A percentile compares a stretch with the other conserved stretches of the same genome.
phyloP scores from a whole-genome alignment of 208 protist species.

The Acanthamoeba royreba region DNA sequence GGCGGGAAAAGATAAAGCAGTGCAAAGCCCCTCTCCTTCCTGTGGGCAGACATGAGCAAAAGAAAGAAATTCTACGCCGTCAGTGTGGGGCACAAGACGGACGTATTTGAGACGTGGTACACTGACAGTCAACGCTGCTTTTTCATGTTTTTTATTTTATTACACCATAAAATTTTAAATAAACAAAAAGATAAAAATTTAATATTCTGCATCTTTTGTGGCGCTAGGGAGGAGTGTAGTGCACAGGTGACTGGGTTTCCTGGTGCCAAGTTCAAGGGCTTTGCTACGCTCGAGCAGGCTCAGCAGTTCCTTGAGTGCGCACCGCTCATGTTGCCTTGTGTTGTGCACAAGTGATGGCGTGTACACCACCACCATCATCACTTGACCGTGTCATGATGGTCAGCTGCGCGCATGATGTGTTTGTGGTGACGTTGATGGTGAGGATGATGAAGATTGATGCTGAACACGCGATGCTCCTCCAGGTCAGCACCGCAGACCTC shows the following conservation, averaged over 20 bases:
- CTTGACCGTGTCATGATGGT: too few species aligned
- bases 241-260: neutral
- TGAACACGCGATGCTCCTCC: neutral
- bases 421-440: too few species aligned
- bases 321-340: neutral
- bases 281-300: neutral
- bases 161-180: neutral
- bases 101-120: neutral
- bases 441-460: too few species aligned
- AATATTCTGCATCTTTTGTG: neutral
- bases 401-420: too few species aligned
- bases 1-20: neutral
- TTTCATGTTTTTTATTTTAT: neutral
- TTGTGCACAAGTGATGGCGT: too few species aligned
- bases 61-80: slow-evolving; percentile 7
- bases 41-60: neutral
- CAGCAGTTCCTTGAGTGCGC: neutral
- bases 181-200: neutral
- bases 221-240: neutral
- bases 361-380: too few species aligned
- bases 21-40: neutral
- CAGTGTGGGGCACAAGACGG: neutral
- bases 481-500: neutral
- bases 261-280: neutral
- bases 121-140: too few species aligned